These are phyloP conservation scores for Hygrocybe coccinea DNA, from an alignment of 768 basidiomycete genomes.

Conservation along the genomic window DNA sequence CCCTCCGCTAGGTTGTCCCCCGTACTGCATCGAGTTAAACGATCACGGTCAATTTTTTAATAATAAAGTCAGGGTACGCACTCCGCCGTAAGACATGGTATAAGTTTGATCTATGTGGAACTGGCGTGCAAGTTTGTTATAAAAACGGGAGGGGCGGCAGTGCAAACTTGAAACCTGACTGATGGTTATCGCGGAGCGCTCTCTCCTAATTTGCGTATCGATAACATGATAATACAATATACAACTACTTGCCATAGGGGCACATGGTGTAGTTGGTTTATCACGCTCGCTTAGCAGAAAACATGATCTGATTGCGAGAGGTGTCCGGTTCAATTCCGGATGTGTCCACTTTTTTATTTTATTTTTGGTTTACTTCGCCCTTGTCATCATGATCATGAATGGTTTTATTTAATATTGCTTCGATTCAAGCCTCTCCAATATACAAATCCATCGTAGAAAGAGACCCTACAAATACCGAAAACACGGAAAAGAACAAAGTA, in stretches of 20 bases:
- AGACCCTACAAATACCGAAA: neutral
- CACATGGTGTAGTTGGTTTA: conserved; percentile 14
- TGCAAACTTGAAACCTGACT: neutral
- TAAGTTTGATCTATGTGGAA: neutral
- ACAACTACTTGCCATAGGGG: neutral
- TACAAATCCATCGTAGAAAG: neutral
- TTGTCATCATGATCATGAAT: no score
- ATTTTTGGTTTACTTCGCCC: neutral
- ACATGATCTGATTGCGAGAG: conserved; percentile 4
- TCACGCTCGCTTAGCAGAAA: conserved; percentile 9
- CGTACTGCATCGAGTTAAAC: no score
- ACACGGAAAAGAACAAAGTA: neutral
- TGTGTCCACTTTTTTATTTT: conserved; percentile 8
- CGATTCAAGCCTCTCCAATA: no score
- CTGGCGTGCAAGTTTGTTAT: no score
- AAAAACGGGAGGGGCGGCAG: neutral
- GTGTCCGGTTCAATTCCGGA: conserved; percentile 10
- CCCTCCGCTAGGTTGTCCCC: no score
- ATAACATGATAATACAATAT: neutral
- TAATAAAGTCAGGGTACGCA: conserved; percentile 7
- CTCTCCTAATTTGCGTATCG: neutral
- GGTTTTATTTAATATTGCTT: no score
- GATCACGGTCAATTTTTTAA: conserved; percentile 1
- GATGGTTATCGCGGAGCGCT: neutral
- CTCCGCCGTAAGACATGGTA: conserved; percentile 36